These are phyloP conservation scores for Ceratopteris richardii DNA, from an alignment of 75 land plant species.

Conservation along the genomic window DNA sequence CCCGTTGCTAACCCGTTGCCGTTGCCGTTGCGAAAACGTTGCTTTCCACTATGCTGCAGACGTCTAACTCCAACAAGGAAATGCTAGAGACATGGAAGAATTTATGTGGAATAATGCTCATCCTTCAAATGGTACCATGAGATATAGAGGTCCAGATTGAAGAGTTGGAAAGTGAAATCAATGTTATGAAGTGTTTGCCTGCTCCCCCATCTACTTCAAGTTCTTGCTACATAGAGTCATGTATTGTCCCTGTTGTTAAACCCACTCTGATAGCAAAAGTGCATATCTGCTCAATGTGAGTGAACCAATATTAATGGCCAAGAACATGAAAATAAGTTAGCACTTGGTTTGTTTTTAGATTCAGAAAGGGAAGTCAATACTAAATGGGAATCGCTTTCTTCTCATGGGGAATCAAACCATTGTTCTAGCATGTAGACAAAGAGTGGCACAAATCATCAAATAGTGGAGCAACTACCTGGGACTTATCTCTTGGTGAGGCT, in stretches of 20 bases:
- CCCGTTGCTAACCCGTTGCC: too few relatives aligned
- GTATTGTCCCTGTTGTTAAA: neutral
- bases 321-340: constrained; percentile 50
- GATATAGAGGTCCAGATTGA: too few relatives aligned
- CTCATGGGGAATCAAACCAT: too few relatives aligned
- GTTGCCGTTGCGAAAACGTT: too few relatives aligned
- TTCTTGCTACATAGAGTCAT: neutral
- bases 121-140: too few relatives aligned
- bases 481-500: constrained; percentile 71
- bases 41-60: too few relatives aligned
- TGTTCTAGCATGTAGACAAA: too few relatives aligned
- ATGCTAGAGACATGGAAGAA: constrained; percentile 61
- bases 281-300: constrained; percentile 27
- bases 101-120: constrained; percentile 14
- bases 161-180: neutral
- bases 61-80: too few relatives aligned
- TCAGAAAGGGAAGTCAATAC: constrained; percentile 3
- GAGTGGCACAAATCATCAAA: too few relatives aligned
- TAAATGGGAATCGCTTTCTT: too few relatives aligned
- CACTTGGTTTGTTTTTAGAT: constrained; percentile 59
- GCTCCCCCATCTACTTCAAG: constrained; percentile 8
- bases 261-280: too few relatives aligned
- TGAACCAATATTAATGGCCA: constrained; percentile 4
- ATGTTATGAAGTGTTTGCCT: constrained; percentile 5
- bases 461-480: constrained; percentile 67